Evolutionary conservation across 2,329 filamentous ascomycete genomes (phyloP).

Genomic region (Colletotrichum theobromicola): DNA sequence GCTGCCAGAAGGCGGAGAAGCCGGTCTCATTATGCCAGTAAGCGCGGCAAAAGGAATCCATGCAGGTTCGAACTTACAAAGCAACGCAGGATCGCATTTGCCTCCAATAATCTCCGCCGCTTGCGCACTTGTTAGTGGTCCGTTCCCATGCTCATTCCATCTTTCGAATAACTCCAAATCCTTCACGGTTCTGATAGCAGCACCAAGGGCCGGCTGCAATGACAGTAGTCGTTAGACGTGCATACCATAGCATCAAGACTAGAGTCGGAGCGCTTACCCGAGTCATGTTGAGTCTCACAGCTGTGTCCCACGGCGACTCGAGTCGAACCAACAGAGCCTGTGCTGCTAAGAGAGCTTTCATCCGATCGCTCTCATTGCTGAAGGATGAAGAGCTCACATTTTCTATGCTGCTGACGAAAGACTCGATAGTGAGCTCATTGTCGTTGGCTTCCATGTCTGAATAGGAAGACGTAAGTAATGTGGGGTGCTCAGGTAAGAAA

Average conservation of each 20-base stretch:
- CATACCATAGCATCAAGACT: not conserved
- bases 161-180: not conserved
- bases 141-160: not conserved
- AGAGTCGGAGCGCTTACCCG: not conserved
- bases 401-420: not conserved
- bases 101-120: not conserved
- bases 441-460: not conserved
- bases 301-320: conserved; percentile 4
- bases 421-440: not conserved
- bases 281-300: not conserved
- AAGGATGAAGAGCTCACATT: not conserved
- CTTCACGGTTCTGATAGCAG: not conserved
- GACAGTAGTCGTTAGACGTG: not conserved
- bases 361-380: not conserved
- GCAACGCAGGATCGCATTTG: not conserved
- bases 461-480: not conserved
- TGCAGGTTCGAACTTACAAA: not conserved
- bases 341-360: not conserved
- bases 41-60: not conserved
- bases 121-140: not conserved
- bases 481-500: not conserved
- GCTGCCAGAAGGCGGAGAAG: not conserved
- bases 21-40: not conserved
- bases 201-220: not conserved
- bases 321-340: not conserved